Base-by-base conservation (phyloP, 495 filamentous ascomycete species). In the Aspergillus ostianus region DNA sequence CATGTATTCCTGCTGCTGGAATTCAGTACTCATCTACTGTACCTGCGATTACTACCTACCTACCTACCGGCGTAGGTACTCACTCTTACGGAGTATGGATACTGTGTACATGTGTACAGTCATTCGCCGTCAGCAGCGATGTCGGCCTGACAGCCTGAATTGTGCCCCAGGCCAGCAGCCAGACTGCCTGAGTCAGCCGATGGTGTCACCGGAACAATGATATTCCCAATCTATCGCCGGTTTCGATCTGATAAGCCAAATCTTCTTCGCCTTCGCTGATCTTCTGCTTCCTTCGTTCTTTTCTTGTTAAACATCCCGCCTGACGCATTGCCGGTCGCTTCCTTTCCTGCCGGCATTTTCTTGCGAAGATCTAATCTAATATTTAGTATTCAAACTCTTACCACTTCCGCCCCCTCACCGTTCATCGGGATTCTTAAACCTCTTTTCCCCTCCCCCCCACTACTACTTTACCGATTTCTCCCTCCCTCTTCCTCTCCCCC, bases 161-260 rank as follows among this genome's bases (percentile, higher is more conserved):
- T 6, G 10, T 32, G 30, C 30, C 30, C 10, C 30, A 32, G 6
- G 30, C 30, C 30, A 32, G 30, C 30, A 32, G 10, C 30, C 6
- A 12, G 2, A 4, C 36, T 0, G 36, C 36, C 30, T 57, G 17
- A 49, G 26, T 50, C 46, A 57, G 46, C 46, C 15, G 23, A 57
- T 44, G 55, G 47, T 51, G 18, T 57, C 55, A 51, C 12, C 55
- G 47, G 47, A 57, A n/a, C 45, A 47, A 48, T 21, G 29, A 57
- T 41, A 12, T 15, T 50, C 13, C 30, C 36, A 13, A 26, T 51
- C 62, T 47, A 56, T 36, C 44, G 45, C n/a, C 53, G 27, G 19
- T 10, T 59, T 63, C 58, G 64, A 66, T 66, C 64, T 41, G 36
- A 41, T 41, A 41, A 41, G 36, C 36, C 36, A 41, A 41, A 41